Evolutionary conservation across 73 alveolate species (phyloP).

Genomic region (Uronychia binucleata): DNA sequence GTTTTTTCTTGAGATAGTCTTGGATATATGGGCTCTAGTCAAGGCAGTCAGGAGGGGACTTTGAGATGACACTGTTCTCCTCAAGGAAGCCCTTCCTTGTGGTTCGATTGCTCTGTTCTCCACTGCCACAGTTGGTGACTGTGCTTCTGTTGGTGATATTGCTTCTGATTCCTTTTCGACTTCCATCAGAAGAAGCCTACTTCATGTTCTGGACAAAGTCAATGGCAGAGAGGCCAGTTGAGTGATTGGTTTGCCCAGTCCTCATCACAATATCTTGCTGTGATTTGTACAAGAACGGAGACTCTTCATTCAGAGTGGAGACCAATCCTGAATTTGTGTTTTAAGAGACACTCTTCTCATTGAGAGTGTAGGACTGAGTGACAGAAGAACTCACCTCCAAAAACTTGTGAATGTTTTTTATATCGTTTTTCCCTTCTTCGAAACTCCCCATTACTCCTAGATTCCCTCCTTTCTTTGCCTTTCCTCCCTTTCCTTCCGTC

Average conservation of each 20-base stretch:
- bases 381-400: no score
- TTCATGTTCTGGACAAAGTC: neutral
- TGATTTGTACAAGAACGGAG: neutral
- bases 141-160: neutral
- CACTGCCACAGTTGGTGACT: neutral
- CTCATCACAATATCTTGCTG: neutral
- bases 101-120: neutral
- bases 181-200: neutral
- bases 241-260: neutral
- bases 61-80: neutral
- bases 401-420: neutral
- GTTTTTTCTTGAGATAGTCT: neutral
- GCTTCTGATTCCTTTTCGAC: neutral
- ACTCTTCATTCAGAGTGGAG: neutral
- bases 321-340: neutral
- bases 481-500: neutral
- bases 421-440: neutral
- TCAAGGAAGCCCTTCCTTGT: neutral
- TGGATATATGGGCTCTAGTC: neutral
- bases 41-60: neutral
- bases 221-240: neutral
- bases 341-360: neutral
- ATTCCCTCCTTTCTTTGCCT: neutral
- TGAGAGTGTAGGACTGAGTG: neutral
- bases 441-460: neutral